Evolutionary conservation across 441 rosid genomes (phyloP), one percentile per base, ranked within the genome.

Genomic region (Adansonia rubrostipa): DNA sequence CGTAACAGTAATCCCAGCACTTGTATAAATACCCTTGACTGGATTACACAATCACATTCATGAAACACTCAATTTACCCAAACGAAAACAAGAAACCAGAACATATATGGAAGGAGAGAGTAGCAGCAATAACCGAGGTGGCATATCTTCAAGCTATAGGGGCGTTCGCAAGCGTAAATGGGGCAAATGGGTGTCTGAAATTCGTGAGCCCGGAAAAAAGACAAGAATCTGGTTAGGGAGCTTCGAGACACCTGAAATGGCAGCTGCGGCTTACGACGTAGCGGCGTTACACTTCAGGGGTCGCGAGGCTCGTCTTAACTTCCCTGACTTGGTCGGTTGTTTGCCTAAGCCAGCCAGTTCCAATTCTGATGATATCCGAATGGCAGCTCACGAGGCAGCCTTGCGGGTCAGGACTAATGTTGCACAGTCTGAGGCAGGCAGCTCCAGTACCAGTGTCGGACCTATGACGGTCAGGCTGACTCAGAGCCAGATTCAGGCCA

Each of bases 181-280:
- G 90, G 90, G 90, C 50, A 88, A 88, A 22, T 88, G 91, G 91
- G 91, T 88, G 28, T 86, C 91, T 1, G 91, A 88, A 74, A 88
- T 88, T 22, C 80, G 91, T 7, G 86, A 88, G 71, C 91, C 91
- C 0, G 88, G 91, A 0, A 86, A 77, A 51, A 86, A 86, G 42
- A 84, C 82, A 0, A 81, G 91, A 36, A 88, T 88, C 36, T 88
- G 91, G 91, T 76, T 88, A 3, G 91, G 91, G 10, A 88, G 91
- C 75, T 88, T 84, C 15, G 89, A 88, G 74, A 69, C 78, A 1
- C 83, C 89, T 0, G 89, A 88, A 74, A 88, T 88, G 91, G 91
- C 91, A 0, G 91, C 91, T 0, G 87, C 91, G 0, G 91, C 91
- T 0, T 88, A 88, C 40, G 91, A 88, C 33, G 88, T 79, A 0